Evolutionary conservation across 495 filamentous ascomycete species (phyloP), one percentile per base, ranked within the genome.

Genomic region (Tetracladium setigerum): DNA sequence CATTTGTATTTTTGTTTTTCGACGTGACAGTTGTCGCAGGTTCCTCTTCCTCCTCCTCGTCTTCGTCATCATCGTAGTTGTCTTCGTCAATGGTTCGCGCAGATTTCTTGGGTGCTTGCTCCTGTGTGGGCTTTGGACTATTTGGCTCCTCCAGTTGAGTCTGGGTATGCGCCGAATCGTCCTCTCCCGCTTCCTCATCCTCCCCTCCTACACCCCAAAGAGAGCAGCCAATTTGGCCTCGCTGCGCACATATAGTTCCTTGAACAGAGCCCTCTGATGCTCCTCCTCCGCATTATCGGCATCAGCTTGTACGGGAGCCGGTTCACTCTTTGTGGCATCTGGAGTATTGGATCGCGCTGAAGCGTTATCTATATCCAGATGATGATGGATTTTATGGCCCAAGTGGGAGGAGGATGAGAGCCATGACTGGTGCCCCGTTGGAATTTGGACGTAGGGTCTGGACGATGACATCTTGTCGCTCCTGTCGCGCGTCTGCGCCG

Each of bases 51-150:
- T 82, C 74, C 2, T 82, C 79, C 8, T 77, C 74, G 0, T 82
- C 74, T 14, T 81, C 79, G 3, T 87, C 83, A 36, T 94, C 87
- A 45, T 92, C 88, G 39, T 95, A 80, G 54, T 92, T 84, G 58
- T 89, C 84, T 41, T 94, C 87, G 60, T 86, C 82, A 56, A 95
- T 83, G 41, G 83, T 79, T 31, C 87, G 72, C 33, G 83, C 73
- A 33, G 81, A 55, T 53, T 81, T 86, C 59, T 76, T 77, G 11
- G 74, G 64, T n/a, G 71, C 66, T 22, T 64, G 57, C 50, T 55
- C 52, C 27, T 57, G 49, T 22, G 55, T 34, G 41, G 42, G 48
- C 46, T 56, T 62, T 24, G 60, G 54, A 42, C 46, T 50, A 41
- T 39, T 38, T 12, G 57, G 39, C 24, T 61, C 53, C 15, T 53